phyloP scores from a whole-genome alignment of 192 early-diverging fungal genomes.

The Coemansia sp. region DNA sequence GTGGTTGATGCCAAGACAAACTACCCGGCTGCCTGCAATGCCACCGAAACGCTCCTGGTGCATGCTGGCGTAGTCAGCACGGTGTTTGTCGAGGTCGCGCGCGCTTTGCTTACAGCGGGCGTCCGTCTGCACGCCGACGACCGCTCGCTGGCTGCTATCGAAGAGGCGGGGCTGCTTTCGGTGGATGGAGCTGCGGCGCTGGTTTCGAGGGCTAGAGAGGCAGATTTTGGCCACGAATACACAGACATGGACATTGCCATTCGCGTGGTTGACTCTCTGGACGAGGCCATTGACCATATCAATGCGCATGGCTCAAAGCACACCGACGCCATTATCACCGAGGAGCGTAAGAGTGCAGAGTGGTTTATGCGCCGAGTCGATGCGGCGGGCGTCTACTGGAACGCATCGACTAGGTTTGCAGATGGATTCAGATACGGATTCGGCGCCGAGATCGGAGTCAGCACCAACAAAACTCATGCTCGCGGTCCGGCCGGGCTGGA shows the following conservation, averaged over 20 bases:
- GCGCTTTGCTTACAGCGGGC: conserved; percentile 57
- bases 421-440: conserved; percentile 99
- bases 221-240: conserved; percentile 91
- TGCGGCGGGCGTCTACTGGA: conserved; percentile 98
- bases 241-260: conserved; percentile 83
- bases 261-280: conserved; percentile 66
- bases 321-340: conserved; percentile 93
- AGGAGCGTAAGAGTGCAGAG: conserved; percentile 66
- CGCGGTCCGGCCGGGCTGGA: conserved; percentile 96
- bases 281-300: conserved; percentile 88
- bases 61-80: conserved; percentile 54
- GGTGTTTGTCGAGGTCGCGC: conserved; percentile 56
- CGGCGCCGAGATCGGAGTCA: conserved; percentile 95
- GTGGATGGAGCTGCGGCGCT: conserved; percentile 1
- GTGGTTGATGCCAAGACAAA: conserved; percentile 92
- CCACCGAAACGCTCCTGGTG: conserved; percentile 90
- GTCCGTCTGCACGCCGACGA: conserved; percentile 65
- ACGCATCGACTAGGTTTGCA: conserved; percentile 92
- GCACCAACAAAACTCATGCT: conserved; percentile 99
- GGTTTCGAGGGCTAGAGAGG: conserved; percentile 25
- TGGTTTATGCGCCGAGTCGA: conserved; percentile 90
- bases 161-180: conserved; percentile 9
- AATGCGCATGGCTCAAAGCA: conserved; percentile 93
- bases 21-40: conserved; percentile 96
- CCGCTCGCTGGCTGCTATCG: conserved; percentile 46